Conservation (phyloP, 1,139 yeast genomes). For the Yamadazyma spencermartinsiae region DNA sequence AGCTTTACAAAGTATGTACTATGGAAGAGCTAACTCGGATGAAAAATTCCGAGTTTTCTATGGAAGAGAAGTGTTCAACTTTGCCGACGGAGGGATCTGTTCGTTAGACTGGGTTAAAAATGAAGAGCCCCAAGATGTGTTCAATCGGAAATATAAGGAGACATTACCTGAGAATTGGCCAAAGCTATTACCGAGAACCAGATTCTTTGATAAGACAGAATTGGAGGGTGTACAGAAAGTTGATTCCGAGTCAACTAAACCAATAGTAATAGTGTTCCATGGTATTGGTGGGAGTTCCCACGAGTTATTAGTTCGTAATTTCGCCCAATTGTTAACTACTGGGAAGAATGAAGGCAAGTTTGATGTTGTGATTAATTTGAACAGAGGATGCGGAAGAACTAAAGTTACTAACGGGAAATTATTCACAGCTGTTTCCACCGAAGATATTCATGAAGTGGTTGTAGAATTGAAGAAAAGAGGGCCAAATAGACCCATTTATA, state of each 20-base stretch:
- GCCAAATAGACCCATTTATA: conserved; percentile 74
- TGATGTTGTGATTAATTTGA: conserved; percentile 75
- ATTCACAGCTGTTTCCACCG: conserved; percentile 74
- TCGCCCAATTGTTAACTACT: conserved; percentile 37
- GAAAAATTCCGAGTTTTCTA: conserved; percentile 60
- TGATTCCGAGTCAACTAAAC: conserved; percentile 34
- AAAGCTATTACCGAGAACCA: conserved; percentile 72
- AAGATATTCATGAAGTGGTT: conserved; percentile 65
- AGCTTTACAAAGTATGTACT: conserved; percentile 69
- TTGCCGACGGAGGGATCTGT: conserved; percentile 65
- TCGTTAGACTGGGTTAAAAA: conserved; percentile 77
- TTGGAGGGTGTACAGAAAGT: conserved; percentile 24
- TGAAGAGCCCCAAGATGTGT: conserved; percentile 40
- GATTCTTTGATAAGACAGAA: conserved; percentile 58
- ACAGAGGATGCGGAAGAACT: conserved; percentile 87
- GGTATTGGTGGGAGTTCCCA: conserved; percentile 94
- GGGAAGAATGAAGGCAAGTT: conserved; percentile 25
- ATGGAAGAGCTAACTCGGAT: conserved; percentile 56
- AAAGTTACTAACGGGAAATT: conserved; percentile 72
- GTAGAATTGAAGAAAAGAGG: conserved; percentile 52
- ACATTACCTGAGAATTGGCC: conserved; percentile 73
- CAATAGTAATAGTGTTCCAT: conserved; percentile 71
- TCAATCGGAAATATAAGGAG: conserved; percentile 48
- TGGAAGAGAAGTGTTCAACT: conserved; percentile 69
- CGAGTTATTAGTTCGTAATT: conserved; percentile 78